These are phyloP conservation scores for Calonectria naviculata DNA, from an alignment of 2,329 filamentous ascomycete genomes.

Conservation along the genomic window DNA sequence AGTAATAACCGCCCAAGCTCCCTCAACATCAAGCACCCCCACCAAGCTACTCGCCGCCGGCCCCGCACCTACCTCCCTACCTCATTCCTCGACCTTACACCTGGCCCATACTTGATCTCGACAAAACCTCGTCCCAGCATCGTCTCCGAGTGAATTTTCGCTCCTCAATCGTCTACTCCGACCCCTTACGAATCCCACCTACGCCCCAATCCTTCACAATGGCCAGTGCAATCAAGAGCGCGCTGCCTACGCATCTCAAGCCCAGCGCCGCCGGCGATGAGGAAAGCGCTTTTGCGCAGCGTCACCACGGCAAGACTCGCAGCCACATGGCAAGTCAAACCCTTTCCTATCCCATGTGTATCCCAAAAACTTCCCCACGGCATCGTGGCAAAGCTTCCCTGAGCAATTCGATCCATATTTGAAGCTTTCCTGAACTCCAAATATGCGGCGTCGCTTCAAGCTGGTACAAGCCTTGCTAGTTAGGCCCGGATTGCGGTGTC, in stretches of 20 bases:
- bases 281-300: constrained; percentile 61
- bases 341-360: neutral
- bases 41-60: constrained; percentile 32
- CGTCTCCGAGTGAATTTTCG: constrained; percentile 18
- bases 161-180: constrained; percentile 5
- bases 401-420: neutral
- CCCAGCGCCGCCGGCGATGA: constrained; percentile 60
- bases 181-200: constrained; percentile 13
- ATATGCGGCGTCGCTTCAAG: neutral
- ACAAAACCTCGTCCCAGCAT: constrained; percentile 29
- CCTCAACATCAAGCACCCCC: constrained; percentile 14
- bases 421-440: constrained; percentile 1
- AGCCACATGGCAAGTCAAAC: constrained; percentile 80
- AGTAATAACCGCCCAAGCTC: constrained; percentile 1
- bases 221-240: constrained; percentile 78
- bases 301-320: constrained; percentile 84
- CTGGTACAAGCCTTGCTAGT: neutral
- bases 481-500: neutral
- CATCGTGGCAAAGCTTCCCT: no score
- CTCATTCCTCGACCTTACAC: constrained; percentile 29
- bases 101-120: constrained; percentile 22
- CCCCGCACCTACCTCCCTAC: constrained; percentile 31
- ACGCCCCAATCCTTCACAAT: constrained; percentile 58
- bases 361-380: neutral
- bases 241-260: constrained; percentile 88